Conservation (phyloP, 805 yeast species). For the Saturnispora besseyi region DNA sequence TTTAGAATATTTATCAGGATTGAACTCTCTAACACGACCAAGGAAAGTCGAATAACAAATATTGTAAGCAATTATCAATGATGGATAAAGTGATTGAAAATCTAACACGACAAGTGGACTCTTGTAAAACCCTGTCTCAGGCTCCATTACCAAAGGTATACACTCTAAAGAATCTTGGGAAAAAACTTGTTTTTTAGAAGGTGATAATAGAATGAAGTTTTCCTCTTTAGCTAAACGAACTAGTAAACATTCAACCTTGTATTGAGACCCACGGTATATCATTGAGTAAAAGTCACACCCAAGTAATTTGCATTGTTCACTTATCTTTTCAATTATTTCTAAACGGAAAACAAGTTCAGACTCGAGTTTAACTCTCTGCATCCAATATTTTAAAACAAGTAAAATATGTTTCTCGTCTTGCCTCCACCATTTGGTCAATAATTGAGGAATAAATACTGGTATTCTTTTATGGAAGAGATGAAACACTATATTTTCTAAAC, state of each 20-base stretch:
- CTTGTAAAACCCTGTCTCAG: conserved; percentile 72
- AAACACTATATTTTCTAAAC: conserved; percentile 67
- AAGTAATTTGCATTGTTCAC: conserved; percentile 75
- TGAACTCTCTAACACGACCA: conserved; percentile 51
- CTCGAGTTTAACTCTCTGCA: conserved; percentile 35
- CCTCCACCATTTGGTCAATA: conserved; percentile 41
- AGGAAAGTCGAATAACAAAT: conserved; percentile 71
- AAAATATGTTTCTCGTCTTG: conserved; percentile 20
- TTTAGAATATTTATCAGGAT: conserved; percentile 33
- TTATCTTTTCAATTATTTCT: conserved; percentile 60
- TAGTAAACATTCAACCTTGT: conserved; percentile 81
- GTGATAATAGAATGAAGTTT: conserved; percentile 64
- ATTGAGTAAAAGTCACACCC: conserved; percentile 90
- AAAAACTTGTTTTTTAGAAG: conserved; percentile 72
- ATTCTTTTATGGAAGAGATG: conserved; percentile 58
- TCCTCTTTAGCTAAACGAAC: conserved; percentile 69
- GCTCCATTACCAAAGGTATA: conserved; percentile 90
- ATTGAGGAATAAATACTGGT: conserved; percentile 48
- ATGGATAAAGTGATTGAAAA: conserved; percentile 90
- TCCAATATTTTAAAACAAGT: conserved; percentile 38
- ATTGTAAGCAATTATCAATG: conserved; percentile 84
- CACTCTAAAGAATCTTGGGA: conserved; percentile 80
- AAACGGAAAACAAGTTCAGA: conserved; percentile 44
- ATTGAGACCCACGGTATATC: conserved; percentile 87
- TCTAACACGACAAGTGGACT: conserved; percentile 87